Evolutionary conservation across 169 alveolate species (phyloP), one percentile per base, ranked within the genome.

Genomic region (Sarcocystis neurona): DNA sequence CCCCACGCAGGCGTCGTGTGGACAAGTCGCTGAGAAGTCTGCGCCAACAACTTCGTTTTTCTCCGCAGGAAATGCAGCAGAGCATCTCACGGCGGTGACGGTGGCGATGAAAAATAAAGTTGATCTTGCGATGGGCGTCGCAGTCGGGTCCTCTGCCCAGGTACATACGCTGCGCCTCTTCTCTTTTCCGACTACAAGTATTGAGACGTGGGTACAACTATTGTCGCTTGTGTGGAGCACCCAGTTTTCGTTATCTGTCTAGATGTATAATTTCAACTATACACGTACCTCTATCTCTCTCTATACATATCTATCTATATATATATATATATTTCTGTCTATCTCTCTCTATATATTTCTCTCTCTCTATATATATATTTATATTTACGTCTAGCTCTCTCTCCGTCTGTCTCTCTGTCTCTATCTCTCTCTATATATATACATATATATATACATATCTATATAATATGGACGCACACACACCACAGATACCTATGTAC

Each of bases 71-170:
- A 95, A 96, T 75, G 97, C 97, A 30, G 96, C 97, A 60, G 97
- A 95, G 86, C 97, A 95, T 90, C 89, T 92, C 85, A 93, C 97
- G 53, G 97, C 97, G 5, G 96, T 96, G 50, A 93, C 97, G 27
- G 97, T 95, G 66, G 96, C 96, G 48, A 94, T 95, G 66, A 95
- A 95, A 87, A 95, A 96, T 88, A 96, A 95, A 78, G 96, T 95
- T 5, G 98, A 95, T 56, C 66, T 96, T 44, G 94, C 97, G 32
- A 95, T 96, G 94, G 97, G 97, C 50, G 97, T 96, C 43, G 98
- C 98, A 20, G 96, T 96, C 48, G 98, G 98, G 3, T 95, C 97
- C 0, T 94, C 97, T 27, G 96, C 97, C 53, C 96, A 94, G 91
- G 95, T 95, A 63, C 32, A 68, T 23, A 32, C 23, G 30, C 15